A percentile compares a stretch with the other conserved stretches of the same genome.
phyloP scores from a whole-genome alignment of 1,139 yeast species.

The Blastobotrys illinoisensis region DNA sequence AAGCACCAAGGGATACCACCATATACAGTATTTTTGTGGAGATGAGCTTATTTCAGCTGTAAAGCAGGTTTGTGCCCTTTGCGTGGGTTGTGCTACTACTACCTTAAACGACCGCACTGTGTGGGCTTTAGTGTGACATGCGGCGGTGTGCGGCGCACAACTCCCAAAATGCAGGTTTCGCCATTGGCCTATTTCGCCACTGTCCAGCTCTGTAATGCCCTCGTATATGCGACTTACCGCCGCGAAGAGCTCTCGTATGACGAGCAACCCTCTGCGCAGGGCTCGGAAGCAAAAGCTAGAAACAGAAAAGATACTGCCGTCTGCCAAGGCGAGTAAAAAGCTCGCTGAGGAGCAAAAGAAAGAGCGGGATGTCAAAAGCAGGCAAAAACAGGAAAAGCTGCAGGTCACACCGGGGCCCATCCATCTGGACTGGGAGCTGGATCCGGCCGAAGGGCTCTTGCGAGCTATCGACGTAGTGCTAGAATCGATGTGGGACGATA shows the following conservation, averaged over 20 bases:
- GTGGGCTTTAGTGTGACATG: not conserved
- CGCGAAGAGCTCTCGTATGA: slow-evolving; percentile 7
- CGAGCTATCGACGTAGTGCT: slow-evolving; percentile 21
- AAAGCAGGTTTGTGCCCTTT: not conserved
- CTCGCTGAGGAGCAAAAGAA: slow-evolving; percentile 27
- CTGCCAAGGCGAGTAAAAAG: slow-evolving; percentile 25
- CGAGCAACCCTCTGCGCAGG: slow-evolving; percentile 5
- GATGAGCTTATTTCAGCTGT: not conserved
- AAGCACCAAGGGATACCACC: no score
- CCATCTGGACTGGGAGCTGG: slow-evolving; percentile 19
- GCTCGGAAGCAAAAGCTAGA: slow-evolving; percentile 1
- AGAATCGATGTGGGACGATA: slow-evolving; percentile 26
- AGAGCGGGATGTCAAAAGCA: slow-evolving; percentile 15
- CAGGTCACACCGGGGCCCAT: slow-evolving; percentile 24
- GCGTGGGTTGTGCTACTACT: not conserved
- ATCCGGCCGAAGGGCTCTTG: slow-evolving; percentile 12
- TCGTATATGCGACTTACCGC: slow-evolving; percentile 6
- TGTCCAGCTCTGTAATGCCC: not conserved
- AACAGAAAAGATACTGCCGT: slow-evolving; percentile 27
- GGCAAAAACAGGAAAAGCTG: slow-evolving; percentile 23
- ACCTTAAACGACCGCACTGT: not conserved
- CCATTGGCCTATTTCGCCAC: not conserved
- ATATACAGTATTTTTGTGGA: not conserved
- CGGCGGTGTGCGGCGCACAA: not conserved
- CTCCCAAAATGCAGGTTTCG: not conserved